Conservation (phyloP, 2,329 filamentous ascomycete genomes). For the Ambrosiella xylebori region DNA sequence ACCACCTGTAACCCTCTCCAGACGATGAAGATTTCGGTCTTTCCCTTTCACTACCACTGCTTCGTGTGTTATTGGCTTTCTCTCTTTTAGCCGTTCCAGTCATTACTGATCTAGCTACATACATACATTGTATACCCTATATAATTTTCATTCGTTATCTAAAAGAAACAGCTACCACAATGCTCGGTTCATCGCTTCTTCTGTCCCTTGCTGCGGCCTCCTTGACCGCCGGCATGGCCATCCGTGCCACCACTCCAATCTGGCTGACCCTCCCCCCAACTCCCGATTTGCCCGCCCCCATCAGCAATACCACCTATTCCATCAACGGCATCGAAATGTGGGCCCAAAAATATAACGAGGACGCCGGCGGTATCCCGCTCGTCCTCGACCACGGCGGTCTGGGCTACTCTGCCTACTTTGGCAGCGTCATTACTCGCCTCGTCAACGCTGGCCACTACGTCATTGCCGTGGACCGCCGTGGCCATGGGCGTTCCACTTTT, state of each 20-base stretch:
- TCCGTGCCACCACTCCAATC: conserved; percentile 17
- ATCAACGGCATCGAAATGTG: conserved; percentile 25
- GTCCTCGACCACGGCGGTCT: conserved; percentile 26
- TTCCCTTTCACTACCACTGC: neutral
- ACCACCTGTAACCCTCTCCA: neutral
- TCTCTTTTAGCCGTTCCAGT: neutral
- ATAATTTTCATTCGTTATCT: neutral
- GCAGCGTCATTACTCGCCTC: conserved; percentile 21
- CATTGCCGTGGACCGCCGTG: conserved; percentile 25
- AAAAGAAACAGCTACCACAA: neutral
- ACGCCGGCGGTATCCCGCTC: conserved; percentile 20
- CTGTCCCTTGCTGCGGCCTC: neutral
- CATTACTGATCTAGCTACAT: neutral
- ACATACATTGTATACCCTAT: neutral
- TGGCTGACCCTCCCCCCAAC: conserved; percentile 23
- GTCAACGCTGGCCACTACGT: conserved; percentile 21
- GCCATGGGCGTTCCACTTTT: conserved; percentile 25
- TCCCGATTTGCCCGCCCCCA: conserved; percentile 21
- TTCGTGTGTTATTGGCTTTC: neutral
- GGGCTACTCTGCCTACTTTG: conserved; percentile 26
- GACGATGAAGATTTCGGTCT: neutral
- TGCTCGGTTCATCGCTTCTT: conserved; percentile 6
- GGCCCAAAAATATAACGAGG: conserved; percentile 25
- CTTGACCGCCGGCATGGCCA: conserved; percentile 14
- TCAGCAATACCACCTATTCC: conserved; percentile 17